These are phyloP conservation scores for Russula dissimulans DNA, from an alignment of 768 basidiomycete genomes.

Conservation along the genomic window DNA sequence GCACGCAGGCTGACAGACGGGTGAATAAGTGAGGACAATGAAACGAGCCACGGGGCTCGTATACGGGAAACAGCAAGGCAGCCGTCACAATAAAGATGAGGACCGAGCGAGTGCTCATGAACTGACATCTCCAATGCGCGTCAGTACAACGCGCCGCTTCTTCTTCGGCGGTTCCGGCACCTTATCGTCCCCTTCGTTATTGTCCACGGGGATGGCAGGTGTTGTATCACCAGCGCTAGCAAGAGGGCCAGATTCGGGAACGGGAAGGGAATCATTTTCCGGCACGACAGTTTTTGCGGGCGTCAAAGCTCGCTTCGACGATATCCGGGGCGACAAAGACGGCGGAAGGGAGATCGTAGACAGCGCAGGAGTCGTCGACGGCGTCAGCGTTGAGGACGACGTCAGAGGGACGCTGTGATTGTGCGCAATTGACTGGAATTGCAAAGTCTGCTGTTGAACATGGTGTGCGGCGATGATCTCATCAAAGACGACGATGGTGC, in stretches of 20 bases:
- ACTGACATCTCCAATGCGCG: constrained; percentile 46
- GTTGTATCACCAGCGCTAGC: neutral
- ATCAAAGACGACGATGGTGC: constrained; percentile 90
- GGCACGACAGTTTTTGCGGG: constrained; percentile 19
- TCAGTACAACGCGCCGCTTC: constrained; percentile 73
- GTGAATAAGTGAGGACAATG: constrained; percentile 2
- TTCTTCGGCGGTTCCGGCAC: constrained; percentile 65
- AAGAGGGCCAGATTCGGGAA: constrained; percentile 22
- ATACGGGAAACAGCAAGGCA: neutral
- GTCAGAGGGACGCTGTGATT: constrained; percentile 65
- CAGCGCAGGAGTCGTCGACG: constrained; percentile 31
- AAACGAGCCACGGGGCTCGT: neutral
- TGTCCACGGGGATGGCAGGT: neutral
- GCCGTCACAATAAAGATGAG: neutral
- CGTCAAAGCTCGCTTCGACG: constrained; percentile 24
- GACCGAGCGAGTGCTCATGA: constrained; percentile 1
- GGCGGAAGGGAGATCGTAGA: constrained; percentile 17
- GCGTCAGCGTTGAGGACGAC: constrained; percentile 29
- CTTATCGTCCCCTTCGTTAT: constrained; percentile 21
- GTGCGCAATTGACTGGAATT: constrained; percentile 85
- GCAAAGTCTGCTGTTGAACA: constrained; percentile 85
- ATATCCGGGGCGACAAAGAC: constrained; percentile 15
- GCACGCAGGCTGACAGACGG: neutral
- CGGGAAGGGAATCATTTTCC: constrained; percentile 1
- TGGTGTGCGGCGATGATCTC: constrained; percentile 84